phyloP scores from a whole-genome alignment of 768 basidiomycete genomes.

The Candolleomyces eurysporus region DNA sequence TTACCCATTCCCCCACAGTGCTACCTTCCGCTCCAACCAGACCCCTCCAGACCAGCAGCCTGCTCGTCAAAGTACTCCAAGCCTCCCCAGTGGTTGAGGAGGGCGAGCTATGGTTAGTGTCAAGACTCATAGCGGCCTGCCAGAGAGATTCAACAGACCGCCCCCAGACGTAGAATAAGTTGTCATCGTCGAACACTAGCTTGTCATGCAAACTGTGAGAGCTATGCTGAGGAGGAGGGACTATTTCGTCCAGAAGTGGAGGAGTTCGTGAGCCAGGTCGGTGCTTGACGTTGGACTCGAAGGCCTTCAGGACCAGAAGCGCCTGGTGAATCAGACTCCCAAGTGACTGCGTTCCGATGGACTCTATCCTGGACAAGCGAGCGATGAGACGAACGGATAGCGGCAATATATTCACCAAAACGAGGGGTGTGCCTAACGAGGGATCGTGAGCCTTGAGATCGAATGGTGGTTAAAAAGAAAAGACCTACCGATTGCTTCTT shows the following conservation, averaged over 20 bases:
- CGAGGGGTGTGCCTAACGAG: background rate
- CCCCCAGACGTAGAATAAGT: conserved; percentile 44
- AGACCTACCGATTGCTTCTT: conserved; percentile 24
- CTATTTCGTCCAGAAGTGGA: conserved; percentile 13
- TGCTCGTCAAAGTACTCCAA: conserved; percentile 54
- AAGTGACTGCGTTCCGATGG: background rate
- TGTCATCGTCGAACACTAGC: conserved; percentile 19
- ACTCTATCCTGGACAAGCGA: background rate
- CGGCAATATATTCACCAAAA: background rate
- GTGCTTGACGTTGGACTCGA: conserved; percentile 1
- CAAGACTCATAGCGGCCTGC: conserved; percentile 45
- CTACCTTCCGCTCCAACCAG: conserved; percentile 36
- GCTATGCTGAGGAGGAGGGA: conserved; percentile 26
- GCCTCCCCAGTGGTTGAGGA: conserved; percentile 5
- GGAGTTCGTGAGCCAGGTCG: background rate
- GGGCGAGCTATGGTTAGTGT: conserved; percentile 14
- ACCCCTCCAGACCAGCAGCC: conserved; percentile 57
- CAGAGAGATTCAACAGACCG: conserved; percentile 54
- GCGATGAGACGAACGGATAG: background rate
- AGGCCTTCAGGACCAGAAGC: background rate
- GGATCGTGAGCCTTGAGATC: background rate
- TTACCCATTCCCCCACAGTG: conserved; percentile 55
- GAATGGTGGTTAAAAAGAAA: background rate
- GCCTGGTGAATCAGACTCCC: background rate
- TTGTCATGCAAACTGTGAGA: conserved; percentile 36